Evolutionary conservation across 179 eudicot genomes (phyloP), one percentile per base, ranked within the genome.

Genomic region (Spinacia oleracea): DNA sequence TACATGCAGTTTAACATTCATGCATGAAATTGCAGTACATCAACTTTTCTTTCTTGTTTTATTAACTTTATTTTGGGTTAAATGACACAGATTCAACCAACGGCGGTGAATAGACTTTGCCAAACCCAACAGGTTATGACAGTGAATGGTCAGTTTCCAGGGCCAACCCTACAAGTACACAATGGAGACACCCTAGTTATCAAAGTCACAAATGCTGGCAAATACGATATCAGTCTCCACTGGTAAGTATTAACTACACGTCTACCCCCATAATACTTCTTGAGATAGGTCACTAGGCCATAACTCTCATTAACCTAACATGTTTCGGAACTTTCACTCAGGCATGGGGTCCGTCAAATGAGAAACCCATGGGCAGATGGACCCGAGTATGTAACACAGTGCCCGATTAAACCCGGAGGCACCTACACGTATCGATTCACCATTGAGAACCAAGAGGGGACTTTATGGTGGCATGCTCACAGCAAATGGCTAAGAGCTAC

Each of bases 381-480:
- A 31, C 89, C 89, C 9, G 89, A 86, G 63, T 86, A 81, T 29
- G 84, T 86, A 16, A 86, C 89, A 34, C 89, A 86, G n/a, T 86
- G 89, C 82, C 89, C 89, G 2, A 84, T 86, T 14, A 80, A 77
- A 68, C 89, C 87, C 51, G 89, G 87, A 75, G 85, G 77, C 74
- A 86, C 62, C 62, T 86, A 86, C 74, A 86, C 87, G 1, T 86
- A 86, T 74, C 70, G 85, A 32, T 86, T 82, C 78, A 82, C 85
- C 32, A 84, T 86, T 11, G 82, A 84, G 67, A 71, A 84, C 35
- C 89, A 86, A 80, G 89, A 86, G 74, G 89, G 89, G 45, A 86
- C 89, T 18, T 70, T 86, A 40, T 86, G 89, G 89, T 86, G 89
- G 89, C 87, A 86, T 53, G 89, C 89, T 23, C 89, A 86, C 69